Conservation (phyloP, 2,329 filamentous ascomycete genomes). For the Monilinia fructigena region DNA sequence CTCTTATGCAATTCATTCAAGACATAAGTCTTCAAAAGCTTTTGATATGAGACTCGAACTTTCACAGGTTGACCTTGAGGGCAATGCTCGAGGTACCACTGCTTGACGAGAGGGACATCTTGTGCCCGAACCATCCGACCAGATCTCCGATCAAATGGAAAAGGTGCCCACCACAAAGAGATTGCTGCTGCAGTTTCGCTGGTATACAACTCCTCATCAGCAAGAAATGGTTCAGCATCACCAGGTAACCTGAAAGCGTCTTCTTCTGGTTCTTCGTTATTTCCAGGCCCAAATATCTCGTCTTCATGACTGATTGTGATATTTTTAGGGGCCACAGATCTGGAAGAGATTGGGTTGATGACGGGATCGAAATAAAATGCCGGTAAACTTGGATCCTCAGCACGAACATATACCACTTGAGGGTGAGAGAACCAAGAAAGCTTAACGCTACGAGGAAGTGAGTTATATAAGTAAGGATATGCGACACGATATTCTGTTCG, state of each 20-base stretch:
- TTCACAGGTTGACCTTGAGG: slow-evolving; percentile 91
- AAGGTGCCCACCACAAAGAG: slow-evolving; percentile 96
- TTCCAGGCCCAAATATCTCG: slow-evolving; percentile 81
- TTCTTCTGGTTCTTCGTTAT: slow-evolving; percentile 66
- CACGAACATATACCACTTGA: slow-evolving; percentile 84
- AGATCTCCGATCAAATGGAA: slow-evolving; percentile 90
- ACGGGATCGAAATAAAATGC: slow-evolving; percentile 98
- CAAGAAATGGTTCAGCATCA: slow-evolving; percentile 82
- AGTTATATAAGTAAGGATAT: slow-evolving; percentile 95
- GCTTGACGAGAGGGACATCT: slow-evolving; percentile 94
- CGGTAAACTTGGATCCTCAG: slow-evolving; percentile 84
- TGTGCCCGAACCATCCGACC: slow-evolving; percentile 96
- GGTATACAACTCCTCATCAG: slow-evolving; percentile 84
- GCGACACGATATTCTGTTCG: slow-evolving; percentile 94
- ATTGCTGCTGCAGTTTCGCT: slow-evolving; percentile 89
- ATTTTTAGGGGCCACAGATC: slow-evolving; percentile 91
- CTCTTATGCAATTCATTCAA: slow-evolving; percentile 96
- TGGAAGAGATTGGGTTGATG: slow-evolving; percentile 95
- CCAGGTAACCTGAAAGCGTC: slow-evolving; percentile 82
- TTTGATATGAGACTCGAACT: slow-evolving; percentile 97
- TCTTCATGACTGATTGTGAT: slow-evolving; percentile 91
- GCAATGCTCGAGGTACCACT: slow-evolving; percentile 97
- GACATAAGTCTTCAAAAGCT: slow-evolving; percentile 92
- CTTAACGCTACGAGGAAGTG: slow-evolving; percentile 88
- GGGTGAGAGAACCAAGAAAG: slow-evolving; percentile 92